A percentile compares a stretch with the other conserved stretches of the same genome.
Conservation (phyloP, 257 asterid genomes). For the Solanum rostratum region DNA sequence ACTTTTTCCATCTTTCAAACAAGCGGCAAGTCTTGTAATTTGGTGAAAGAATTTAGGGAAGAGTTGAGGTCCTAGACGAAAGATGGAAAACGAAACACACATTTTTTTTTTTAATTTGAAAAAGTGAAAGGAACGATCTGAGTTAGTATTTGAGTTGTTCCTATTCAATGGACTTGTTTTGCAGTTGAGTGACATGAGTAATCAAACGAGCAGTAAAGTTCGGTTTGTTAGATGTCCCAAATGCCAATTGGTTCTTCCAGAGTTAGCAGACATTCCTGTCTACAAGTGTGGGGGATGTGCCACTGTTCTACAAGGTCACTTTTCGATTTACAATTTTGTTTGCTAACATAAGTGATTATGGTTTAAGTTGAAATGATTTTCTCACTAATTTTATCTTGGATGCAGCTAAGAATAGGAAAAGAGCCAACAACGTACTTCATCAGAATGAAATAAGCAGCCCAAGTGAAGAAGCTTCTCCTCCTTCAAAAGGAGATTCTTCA, state of each 20-base stretch:
- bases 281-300: constrained; percentile 86
- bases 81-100: too few relatives aligned
- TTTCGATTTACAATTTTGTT: neutral
- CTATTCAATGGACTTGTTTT: neutral
- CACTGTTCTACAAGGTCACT: constrained; percentile 57
- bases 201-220: constrained; percentile 31
- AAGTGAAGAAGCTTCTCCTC: constrained; percentile 12
- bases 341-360: neutral
- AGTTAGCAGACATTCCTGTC: constrained; percentile 41
- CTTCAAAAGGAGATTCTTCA: constrained; percentile 14
- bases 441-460: constrained; percentile 22
- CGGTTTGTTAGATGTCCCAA: constrained; percentile 75
- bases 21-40: neutral
- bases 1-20: neutral
- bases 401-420: constrained; percentile 56
- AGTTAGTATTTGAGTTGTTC: neutral
- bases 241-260: constrained; percentile 54
- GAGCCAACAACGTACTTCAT: constrained; percentile 5
- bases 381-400: constrained; percentile 7
- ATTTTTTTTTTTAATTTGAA: too few relatives aligned
- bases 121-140: neutral
- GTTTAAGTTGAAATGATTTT: neutral
- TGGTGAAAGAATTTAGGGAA: too few relatives aligned
- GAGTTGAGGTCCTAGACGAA: too few relatives aligned
- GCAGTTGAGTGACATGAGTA: constrained; percentile 25